Conservation (phyloP, 2,329 filamentous ascomycete genomes). For the Chlorencoelia australis region DNA sequence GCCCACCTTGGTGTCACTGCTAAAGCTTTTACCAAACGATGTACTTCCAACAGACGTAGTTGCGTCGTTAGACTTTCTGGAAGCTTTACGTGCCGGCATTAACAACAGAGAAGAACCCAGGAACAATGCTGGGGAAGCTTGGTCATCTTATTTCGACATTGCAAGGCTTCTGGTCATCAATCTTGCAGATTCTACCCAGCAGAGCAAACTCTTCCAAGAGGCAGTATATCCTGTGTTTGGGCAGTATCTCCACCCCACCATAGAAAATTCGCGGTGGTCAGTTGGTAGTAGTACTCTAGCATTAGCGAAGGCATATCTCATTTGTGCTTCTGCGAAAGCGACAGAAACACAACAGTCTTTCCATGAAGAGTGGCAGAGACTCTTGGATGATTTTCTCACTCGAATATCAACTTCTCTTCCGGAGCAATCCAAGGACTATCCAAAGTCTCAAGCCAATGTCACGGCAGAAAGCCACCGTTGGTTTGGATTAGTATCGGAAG, state of each 20-base stretch:
- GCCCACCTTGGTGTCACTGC: slow-evolving; percentile 52
- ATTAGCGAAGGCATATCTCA: slow-evolving; percentile 35
- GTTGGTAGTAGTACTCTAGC: slow-evolving; percentile 10
- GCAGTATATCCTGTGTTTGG: slow-evolving; percentile 44
- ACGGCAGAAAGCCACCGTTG: slow-evolving; percentile 58
- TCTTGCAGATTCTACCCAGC: slow-evolving; percentile 36
- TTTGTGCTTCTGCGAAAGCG: slow-evolving; percentile 33
- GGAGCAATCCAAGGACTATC: slow-evolving; percentile 70
- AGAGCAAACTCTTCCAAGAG: slow-evolving; percentile 35
- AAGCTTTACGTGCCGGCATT: slow-evolving; percentile 61
- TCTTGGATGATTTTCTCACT: slow-evolving; percentile 52
- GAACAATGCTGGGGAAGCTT: slow-evolving; percentile 57
- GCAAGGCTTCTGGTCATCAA: slow-evolving; percentile 42
- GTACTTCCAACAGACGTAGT: slow-evolving; percentile 44
- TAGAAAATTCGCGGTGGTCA: slow-evolving; percentile 15
- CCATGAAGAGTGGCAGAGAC: slow-evolving; percentile 47
- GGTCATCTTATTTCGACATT: slow-evolving; percentile 63
- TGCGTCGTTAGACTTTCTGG: slow-evolving; percentile 50
- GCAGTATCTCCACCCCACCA: slow-evolving; percentile 36
- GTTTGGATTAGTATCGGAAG: slow-evolving; percentile 36
- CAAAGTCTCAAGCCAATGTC: slow-evolving; percentile 58
- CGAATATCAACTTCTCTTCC: slow-evolving; percentile 67
- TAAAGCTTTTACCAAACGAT: slow-evolving; percentile 44
- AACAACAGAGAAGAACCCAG: slow-evolving; percentile 64
- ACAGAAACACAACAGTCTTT: slow-evolving; percentile 39